These are phyloP conservation scores for Cyberlindnera galapagoensis DNA, from an alignment of 805 yeast genomes.

Conservation along the genomic window DNA sequence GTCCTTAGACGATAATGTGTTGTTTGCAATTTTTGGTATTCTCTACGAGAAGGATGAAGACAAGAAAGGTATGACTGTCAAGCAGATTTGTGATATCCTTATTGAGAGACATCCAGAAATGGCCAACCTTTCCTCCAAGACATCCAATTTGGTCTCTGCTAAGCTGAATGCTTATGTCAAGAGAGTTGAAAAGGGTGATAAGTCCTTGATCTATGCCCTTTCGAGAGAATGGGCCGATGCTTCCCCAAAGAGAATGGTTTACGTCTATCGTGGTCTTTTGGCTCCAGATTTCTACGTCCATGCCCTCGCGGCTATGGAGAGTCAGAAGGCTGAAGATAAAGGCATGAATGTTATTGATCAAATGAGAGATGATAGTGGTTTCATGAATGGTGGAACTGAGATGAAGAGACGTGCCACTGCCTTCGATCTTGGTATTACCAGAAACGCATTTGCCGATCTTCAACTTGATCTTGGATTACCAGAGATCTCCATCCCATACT, in stretches of 20 bases:
- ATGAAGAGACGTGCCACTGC: constrained; percentile 45
- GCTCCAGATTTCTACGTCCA: constrained; percentile 71
- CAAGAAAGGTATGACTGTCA: constrained; percentile 83
- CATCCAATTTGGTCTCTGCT: constrained; percentile 76
- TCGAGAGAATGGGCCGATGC: constrained; percentile 91
- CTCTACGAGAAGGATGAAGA: constrained; percentile 61
- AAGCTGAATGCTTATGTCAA: constrained; percentile 81
- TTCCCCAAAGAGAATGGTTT: constrained; percentile 83
- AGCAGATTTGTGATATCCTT: constrained; percentile 74
- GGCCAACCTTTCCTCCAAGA: constrained; percentile 74
- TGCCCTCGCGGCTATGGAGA: constrained; percentile 58
- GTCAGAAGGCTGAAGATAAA: constrained; percentile 31
- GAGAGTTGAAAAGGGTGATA: constrained; percentile 79
- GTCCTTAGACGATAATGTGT: constrained; percentile 67
- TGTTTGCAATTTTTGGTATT: constrained; percentile 68
- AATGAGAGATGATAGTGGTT: constrained; percentile 13
- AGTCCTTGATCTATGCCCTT: constrained; percentile 61
- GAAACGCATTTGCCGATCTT: constrained; percentile 31
- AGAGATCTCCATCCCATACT: constrained; percentile 54
- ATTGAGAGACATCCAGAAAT: constrained; percentile 74
- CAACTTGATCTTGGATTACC: constrained; percentile 32
- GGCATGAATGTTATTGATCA: constrained; percentile 20
- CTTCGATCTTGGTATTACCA: constrained; percentile 42
- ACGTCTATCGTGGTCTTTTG: constrained; percentile 73
- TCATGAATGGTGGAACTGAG: constrained; percentile 11